A percentile compares a stretch with the other conserved stretches of the same genome.
phyloP scores from a whole-genome alignment of 441 rosid species.

The Iberis amara region DNA sequence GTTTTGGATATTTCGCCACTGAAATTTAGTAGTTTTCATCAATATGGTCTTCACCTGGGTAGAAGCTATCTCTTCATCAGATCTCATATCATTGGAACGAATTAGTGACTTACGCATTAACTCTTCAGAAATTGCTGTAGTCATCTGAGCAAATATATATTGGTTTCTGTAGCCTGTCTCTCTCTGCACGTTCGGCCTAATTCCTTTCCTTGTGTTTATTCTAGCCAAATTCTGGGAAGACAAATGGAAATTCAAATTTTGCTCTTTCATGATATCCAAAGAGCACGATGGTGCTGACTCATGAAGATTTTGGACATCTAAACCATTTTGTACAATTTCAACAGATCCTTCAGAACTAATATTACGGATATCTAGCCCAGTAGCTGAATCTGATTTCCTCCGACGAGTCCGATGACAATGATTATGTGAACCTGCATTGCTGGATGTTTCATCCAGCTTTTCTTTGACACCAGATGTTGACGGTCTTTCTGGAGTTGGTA shows the following conservation, averaged over 20 bases:
- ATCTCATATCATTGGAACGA: constrained; percentile 36
- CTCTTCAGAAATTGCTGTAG: constrained; percentile 63
- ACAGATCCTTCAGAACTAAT: constrained; percentile 66
- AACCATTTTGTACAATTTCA: constrained; percentile 52
- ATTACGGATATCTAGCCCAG: constrained; percentile 33
- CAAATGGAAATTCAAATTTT: constrained; percentile 29
- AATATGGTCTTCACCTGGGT: constrained; percentile 71
- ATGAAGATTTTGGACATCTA: constrained; percentile 36
- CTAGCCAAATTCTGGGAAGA: constrained; percentile 30
- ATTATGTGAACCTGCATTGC: constrained; percentile 37
- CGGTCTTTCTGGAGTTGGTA: constrained; percentile 35
- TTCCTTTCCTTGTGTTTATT: constrained; percentile 32
- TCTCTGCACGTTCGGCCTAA: constrained; percentile 28
- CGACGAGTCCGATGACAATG: constrained; percentile 35
- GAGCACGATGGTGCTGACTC: constrained; percentile 36
- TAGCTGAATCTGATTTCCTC: constrained; percentile 34
- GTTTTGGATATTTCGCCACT: constrained; percentile 50
- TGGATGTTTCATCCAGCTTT: constrained; percentile 35
- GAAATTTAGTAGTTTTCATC: constrained; percentile 51
- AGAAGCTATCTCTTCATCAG: constrained; percentile 63
- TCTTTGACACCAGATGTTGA: constrained; percentile 34
- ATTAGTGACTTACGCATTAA: constrained; percentile 43
- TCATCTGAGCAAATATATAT: constrained; percentile 70
- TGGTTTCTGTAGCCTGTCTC: constrained; percentile 53
- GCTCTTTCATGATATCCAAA: constrained; percentile 37